phyloP scores from a whole-genome alignment of 2,329 filamentous ascomycete species.

The Botrytis cinerea region DNA sequence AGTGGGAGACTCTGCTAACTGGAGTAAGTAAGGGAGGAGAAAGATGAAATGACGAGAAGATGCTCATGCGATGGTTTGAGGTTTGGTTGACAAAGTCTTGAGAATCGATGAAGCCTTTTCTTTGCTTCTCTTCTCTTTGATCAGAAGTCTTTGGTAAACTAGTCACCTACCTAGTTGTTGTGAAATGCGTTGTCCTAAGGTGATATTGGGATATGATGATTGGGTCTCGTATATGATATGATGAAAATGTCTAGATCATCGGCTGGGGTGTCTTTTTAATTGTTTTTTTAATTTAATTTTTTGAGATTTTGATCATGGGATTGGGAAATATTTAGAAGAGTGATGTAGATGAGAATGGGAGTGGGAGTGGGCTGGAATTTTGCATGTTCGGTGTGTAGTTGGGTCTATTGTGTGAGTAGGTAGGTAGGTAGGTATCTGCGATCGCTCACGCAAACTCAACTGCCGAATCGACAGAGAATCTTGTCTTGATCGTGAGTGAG shows the following conservation, averaged over 20 bases:
- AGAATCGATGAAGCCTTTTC: not conserved
- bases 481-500: not conserved
- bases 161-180: not conserved
- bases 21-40: not conserved
- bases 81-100: not conserved
- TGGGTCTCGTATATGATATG: not conserved
- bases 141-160: not conserved
- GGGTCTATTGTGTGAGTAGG: not conserved
- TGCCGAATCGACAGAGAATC: not conserved
- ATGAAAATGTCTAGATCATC: not conserved
- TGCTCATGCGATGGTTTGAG: not conserved
- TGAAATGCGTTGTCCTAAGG: not conserved
- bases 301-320: not conserved
- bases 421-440: not conserved
- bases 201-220: not conserved
- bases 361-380: not conserved
- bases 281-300: no score
- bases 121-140: not conserved
- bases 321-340: not conserved
- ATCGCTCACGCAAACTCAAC: not conserved
- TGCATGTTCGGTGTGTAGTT: not conserved
- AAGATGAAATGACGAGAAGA: not conserved
- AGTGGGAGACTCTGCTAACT: not conserved
- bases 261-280: no score
- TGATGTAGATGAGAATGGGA: not conserved